Conservation (phyloP, 1,284 basidiomycete genomes). For the Cutaneotrichosporon cutaneum region DNA sequence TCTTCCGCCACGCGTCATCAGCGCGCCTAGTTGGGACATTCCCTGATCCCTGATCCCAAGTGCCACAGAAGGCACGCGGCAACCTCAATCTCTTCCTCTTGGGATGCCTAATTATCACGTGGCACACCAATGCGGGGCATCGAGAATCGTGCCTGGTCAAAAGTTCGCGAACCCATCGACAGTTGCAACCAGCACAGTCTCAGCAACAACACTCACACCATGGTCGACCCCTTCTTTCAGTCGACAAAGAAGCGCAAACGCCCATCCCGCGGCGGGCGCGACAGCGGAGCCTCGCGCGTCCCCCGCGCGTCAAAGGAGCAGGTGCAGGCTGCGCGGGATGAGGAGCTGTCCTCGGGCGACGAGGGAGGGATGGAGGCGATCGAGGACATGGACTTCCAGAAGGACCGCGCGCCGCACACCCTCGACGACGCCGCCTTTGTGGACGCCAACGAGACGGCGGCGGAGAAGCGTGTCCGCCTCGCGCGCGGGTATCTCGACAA, state of each 20-base stretch:
- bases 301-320: slow-evolving; percentile 17
- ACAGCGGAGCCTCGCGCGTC: slow-evolving; percentile 9
- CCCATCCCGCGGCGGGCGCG: slow-evolving; percentile 48
- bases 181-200: background rate
- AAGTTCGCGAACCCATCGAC: slow-evolving; percentile 4
- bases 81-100: too few species aligned
- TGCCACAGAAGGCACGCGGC: too few species aligned
- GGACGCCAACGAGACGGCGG: slow-evolving; percentile 79
- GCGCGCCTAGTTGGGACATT: slow-evolving; percentile 14
- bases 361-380: slow-evolving; percentile 58
- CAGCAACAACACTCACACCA: slow-evolving; percentile 37
- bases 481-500: slow-evolving; percentile 87
- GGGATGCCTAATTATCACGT: slow-evolving; percentile 8
- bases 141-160: slow-evolving; percentile 10
- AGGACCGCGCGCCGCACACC: slow-evolving; percentile 55
- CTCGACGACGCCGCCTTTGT: slow-evolving; percentile 69
- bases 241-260: slow-evolving; percentile 68
- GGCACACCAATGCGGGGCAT: background rate
- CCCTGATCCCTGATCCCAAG: too few species aligned
- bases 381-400: slow-evolving; percentile 71
- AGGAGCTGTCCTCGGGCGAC: slow-evolving; percentile 65
- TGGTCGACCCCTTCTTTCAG: slow-evolving; percentile 81
- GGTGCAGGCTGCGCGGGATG: slow-evolving; percentile 56
- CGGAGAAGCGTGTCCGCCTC: slow-evolving; percentile 85
- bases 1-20: slow-evolving; percentile 7